phyloP scores from a whole-genome alignment of 2,329 filamentous ascomycete species.

The Aspergillus sp. region DNA sequence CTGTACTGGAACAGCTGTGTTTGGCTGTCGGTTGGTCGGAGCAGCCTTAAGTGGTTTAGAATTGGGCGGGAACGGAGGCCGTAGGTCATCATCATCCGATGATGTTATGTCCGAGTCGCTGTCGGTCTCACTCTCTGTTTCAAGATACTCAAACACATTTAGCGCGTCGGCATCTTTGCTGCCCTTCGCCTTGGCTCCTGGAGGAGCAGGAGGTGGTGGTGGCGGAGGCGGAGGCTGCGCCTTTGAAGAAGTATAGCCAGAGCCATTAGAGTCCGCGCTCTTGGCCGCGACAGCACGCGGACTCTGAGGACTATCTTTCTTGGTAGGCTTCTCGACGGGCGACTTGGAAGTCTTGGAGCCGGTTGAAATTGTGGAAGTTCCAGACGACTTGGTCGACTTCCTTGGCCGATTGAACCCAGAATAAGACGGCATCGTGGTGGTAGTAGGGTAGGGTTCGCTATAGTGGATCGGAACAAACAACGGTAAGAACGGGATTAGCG shows the following conservation, averaged over 20 bases:
- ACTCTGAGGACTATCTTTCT: slow-evolving; percentile 12
- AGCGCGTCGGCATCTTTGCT: slow-evolving; percentile 24
- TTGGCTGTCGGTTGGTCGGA: slow-evolving; percentile 6
- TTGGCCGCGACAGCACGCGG: slow-evolving; percentile 13
- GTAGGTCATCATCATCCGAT: slow-evolving; percentile 18
- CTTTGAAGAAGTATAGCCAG: slow-evolving; percentile 16
- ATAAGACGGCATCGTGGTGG: slow-evolving; percentile 32
- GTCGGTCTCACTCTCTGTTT: slow-evolving; percentile 25
- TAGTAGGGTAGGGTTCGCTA: slow-evolving; percentile 10
- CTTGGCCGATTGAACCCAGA: slow-evolving; percentile 23
- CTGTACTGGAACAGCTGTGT: slow-evolving; percentile 15
- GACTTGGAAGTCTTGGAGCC: slow-evolving; percentile 21
- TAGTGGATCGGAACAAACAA: background rate
- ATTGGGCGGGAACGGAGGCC: slow-evolving; percentile 11
- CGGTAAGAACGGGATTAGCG: background rate
- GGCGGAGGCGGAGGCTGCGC: slow-evolving; percentile 15
- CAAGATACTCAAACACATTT: slow-evolving; percentile 43
- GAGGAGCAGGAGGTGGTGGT: background rate
- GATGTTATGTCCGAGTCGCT: slow-evolving; percentile 22
- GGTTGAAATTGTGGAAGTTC: slow-evolving; percentile 23
- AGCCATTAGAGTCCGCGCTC: slow-evolving; percentile 16
- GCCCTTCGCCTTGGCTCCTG: slow-evolving; percentile 15
- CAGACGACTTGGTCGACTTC: slow-evolving; percentile 28
- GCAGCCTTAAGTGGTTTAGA: slow-evolving; percentile 7
- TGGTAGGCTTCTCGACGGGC: slow-evolving; percentile 17